Base-by-base conservation (phyloP, 768 basidiomycete genomes). In the Russula virescens region DNA sequence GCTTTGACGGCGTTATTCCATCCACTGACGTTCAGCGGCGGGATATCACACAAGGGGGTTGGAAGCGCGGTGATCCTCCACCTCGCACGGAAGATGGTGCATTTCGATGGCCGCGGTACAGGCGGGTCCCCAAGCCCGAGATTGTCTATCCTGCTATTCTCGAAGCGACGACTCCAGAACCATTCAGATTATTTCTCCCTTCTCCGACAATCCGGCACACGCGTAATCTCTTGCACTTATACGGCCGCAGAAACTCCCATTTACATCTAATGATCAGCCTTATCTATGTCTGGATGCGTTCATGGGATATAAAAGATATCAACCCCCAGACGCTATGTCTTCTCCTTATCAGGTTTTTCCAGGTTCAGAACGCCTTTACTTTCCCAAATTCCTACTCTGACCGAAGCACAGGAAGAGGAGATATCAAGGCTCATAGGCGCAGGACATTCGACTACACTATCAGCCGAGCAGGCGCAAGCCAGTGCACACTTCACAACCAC, bases 341-440 rank as follows among this genome's bases (percentile, higher is more conserved):
- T 42, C 55, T 67, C 31, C 18, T 67, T 23, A 56, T 62, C 47
- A 67, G 54, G 53, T 67, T 66, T 58, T 58, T 65, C 48, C 66
- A 67, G 52, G 66, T 66, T 47, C 2, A 31, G 38, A 19, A 21
- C n/a, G 16, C 14, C 43, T 60, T 42, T 3, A 38, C 23, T 31
- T 26, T 45, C 31, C 26, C 7, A 19, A 48, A 46, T 18, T 40
- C 13, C 25, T 26, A n/a, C 7, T 34, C 38, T 60, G 7, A 60
- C 49, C 13, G 5, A 52, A 35, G 31, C 21, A 40, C 47, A 55
- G 57, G 65, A 59, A 42, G 53, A 58, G 31, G 49, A 64, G 45
- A 54, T 64, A 31, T n/a, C 42, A n/a, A 59, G 14, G 25, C 54
- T 58, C 13, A 40, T 38, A 4, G 38, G 48, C 3, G 18, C 60